Percentiles rank a stretch among this genome's conserved stretches.
These are phyloP conservation scores for Ceratocystis alfenasii DNA, from an alignment of 2,329 filamentous ascomycete genomes.

Conservation along the genomic window DNA sequence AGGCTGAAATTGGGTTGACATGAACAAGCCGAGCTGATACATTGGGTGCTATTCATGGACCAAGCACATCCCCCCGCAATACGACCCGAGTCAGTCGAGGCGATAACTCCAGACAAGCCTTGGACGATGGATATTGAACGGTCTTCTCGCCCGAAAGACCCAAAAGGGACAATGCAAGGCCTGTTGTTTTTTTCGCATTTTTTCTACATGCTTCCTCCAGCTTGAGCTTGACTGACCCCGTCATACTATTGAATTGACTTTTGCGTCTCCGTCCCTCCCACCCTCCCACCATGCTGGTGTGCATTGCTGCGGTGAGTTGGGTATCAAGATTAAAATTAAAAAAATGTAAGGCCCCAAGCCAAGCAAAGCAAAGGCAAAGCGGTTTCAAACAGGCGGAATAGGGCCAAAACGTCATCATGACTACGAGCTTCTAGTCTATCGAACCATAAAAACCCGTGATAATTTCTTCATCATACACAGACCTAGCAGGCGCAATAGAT, in stretches of 20 bases:
- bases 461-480: neutral
- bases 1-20: conserved; percentile 3
- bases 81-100: neutral
- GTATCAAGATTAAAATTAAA: neutral
- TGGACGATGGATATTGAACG: neutral
- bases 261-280: neutral
- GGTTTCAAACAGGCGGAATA: no score
- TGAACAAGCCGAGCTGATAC: neutral
- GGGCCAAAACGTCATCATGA: neutral
- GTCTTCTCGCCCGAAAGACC: neutral
- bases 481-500: no score
- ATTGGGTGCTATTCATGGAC: neutral
- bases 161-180: no score
- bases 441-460: neutral
- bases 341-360: neutral
- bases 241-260: neutral
- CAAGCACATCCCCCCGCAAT: neutral
- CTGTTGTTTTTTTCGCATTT: neutral
- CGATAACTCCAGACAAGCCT: neutral
- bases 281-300: neutral
- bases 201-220: neutral
- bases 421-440: neutral
- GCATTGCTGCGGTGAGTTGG: neutral
- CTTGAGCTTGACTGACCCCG: neutral
- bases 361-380: conserved; percentile 1